A percentile compares a stretch with the other conserved stretches of the same genome.
These are phyloP conservation scores for Mycena venus DNA, from an alignment of 768 basidiomycete species.

Conservation along the genomic window DNA sequence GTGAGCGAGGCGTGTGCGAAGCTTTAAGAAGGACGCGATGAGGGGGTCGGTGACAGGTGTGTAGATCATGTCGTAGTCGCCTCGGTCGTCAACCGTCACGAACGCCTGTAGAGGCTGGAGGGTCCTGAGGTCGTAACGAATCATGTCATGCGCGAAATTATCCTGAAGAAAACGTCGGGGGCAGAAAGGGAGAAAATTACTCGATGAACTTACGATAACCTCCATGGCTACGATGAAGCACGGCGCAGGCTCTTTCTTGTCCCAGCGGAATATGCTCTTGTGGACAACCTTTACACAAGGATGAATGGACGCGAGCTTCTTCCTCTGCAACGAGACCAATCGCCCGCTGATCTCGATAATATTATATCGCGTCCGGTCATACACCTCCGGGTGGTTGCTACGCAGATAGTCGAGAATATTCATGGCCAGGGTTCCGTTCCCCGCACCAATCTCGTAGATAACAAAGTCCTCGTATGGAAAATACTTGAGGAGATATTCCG, in stretches of 20 bases:
- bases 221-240: slow-evolving; percentile 97
- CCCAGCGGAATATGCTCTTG: slow-evolving; percentile 91
- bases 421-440: slow-evolving; percentile 94
- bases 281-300: slow-evolving; percentile 78
- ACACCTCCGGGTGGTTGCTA: slow-evolving; percentile 88
- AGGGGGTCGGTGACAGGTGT: slow-evolving; percentile 88
- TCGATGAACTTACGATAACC: slow-evolving; percentile 80
- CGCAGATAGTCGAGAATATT: slow-evolving; percentile 89
- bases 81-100: slow-evolving; percentile 81
- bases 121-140: slow-evolving; percentile 88
- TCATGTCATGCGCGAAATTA: slow-evolving; percentile 96
- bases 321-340: slow-evolving; percentile 78
- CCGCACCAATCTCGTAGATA: slow-evolving; percentile 98
- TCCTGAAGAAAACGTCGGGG: slow-evolving; percentile 63
- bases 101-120: slow-evolving; percentile 88
- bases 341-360: slow-evolving; percentile 95
- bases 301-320: slow-evolving; percentile 73
- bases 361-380: slow-evolving; percentile 91
- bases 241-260: slow-evolving; percentile 78
- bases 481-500: slow-evolving; percentile 93
- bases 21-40: slow-evolving; percentile 80
- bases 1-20: slow-evolving; percentile 72
- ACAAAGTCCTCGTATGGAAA: slow-evolving; percentile 97
- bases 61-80: slow-evolving; percentile 90
- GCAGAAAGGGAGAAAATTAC: not conserved